Evolutionary conservation across 176 grass and related monocot genomes (phyloP), one percentile per base, ranked within the genome.

Genomic region (Tillandsia fasciculata): DNA sequence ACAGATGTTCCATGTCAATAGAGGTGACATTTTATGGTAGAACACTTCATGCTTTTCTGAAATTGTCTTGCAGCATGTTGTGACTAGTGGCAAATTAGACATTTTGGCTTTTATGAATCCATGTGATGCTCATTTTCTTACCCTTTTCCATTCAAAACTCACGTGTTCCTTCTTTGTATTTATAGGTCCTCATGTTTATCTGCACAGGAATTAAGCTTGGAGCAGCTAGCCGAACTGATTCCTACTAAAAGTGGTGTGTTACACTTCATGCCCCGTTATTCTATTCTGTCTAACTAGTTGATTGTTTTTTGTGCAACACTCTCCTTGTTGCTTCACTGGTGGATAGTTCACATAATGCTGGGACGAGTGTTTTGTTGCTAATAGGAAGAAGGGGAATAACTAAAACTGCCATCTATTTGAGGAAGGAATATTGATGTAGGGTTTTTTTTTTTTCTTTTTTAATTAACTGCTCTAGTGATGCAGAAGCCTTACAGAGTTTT

Each of bases 211-310:
- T 76, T 82, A 57, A 99, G 80, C 71, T 72, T 76, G 53, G 95
- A 99, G 82, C 87, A 99, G 56, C 87, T 99, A 76, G 72, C 84
- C 24, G 82, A 99, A 75, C 59, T 90, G 51, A 84, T 99, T 81
- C 90, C 84, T 70, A 64, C 79, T 77, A 93, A 90, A 99, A 26
- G 70, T 73, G 90, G 95, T 99, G 87, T 0, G 24, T 52, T 67
- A 23, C 64, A 78, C 18, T 70, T 49, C 3, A 0, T 33, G 14
- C 28, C 23, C 29, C 12, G 3, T 48, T 58, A 51, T 73, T n/a
- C 12, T 51, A 15, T 72, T 57, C 7, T 12, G 49, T 67, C 51
- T 61, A 9, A 61, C 13, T 15, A 59, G 7, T 59, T 59, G 1
- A 7, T 15, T 61, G 14, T 59, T 20, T 18, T 20, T 61, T 9